Base-by-base conservation (phyloP, 805 yeast species). In the Wickerhamiella hasegawae region DNA sequence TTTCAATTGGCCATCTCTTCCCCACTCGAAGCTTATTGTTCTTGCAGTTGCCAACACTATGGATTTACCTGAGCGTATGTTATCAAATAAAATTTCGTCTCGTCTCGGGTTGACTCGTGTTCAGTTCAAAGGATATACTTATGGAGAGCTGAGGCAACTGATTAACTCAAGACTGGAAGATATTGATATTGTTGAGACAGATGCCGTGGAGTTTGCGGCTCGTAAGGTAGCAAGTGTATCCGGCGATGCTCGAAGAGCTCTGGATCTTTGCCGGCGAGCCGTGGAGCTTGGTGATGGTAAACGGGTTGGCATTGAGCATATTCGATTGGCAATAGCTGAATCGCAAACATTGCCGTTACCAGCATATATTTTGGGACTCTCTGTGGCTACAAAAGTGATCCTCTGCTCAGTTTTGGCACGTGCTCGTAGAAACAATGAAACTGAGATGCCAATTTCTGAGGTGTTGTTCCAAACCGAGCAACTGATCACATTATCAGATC, bases 31-130 rank as follows among this genome's bases (percentile, higher is more conserved):
- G 47, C 61, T 90, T 34, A 71, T 90, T 34, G 92, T 90, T 2
- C 65, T 90, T 28, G 96, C 97, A 0, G 84, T 90, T 21, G 96
- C 97, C 3, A 90, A 90, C 54, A 85, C 96, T 0, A 84, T 90
- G 95, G 97, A 90, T 59, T 60, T 90, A 32, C 97, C 98, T 0
- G 98, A 90, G 52, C 63, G 95, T 35, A 66, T 76, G 34, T 60
- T 90, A 27, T 73, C 90, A 15, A 87, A 83, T 55, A 90, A 90
- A 55, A 78, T 84, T 3, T 77, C 94, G 0, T 82, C 95, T 1
- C 71, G 99, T 45, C 63, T 90, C 39, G 99, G 99, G 1, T 63
- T 85, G 25, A 72, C 80, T 8, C 69, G 97, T 55, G 68, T 87
- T 28, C 81, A 79, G 55, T 90, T 90, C 49, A 71, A 83, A 1